These are phyloP conservation scores for Aegilops umbellulata DNA, from an alignment of 176 grass and related monocot species.

Conservation along the genomic window DNA sequence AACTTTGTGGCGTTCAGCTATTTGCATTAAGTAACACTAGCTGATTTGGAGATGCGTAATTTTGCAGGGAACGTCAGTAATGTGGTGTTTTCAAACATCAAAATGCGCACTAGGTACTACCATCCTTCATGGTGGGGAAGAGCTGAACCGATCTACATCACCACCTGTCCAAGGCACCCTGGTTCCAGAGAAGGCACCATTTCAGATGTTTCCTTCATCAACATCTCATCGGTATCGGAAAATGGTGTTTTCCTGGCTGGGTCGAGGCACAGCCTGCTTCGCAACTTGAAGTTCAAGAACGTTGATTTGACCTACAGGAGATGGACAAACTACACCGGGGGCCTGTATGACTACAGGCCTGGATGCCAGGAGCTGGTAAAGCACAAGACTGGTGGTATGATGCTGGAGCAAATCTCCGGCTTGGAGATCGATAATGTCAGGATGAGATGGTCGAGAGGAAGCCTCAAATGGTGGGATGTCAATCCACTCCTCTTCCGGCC, in stretches of 20 bases:
- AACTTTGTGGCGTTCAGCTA: background rate
- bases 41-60: background rate
- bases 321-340: slow-evolving; percentile 60
- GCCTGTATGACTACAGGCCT: slow-evolving; percentile 71
- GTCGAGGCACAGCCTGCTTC: slow-evolving; percentile 49
- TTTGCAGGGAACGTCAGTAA: slow-evolving; percentile 66
- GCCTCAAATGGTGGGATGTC: slow-evolving; percentile 46
- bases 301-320: slow-evolving; percentile 71
- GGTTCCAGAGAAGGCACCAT: slow-evolving; percentile 67
- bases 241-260: slow-evolving; percentile 83
- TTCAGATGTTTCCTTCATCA: slow-evolving; percentile 68
- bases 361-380: slow-evolving; percentile 65
- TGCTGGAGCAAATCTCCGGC: slow-evolving; percentile 74
- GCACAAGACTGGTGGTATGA: slow-evolving; percentile 68
- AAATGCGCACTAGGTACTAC: slow-evolving; percentile 86
- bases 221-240: slow-evolving; percentile 83
- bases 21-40: background rate
- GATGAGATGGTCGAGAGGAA: slow-evolving; percentile 64
- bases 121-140: slow-evolving; percentile 94
- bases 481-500: slow-evolving; percentile 62
- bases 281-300: slow-evolving; percentile 69
- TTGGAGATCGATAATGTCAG: slow-evolving; percentile 78
- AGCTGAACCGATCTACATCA: slow-evolving; percentile 92
- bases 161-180: slow-evolving; percentile 61
- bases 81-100: slow-evolving; percentile 84